A percentile compares a stretch with the other conserved stretches of the same genome.
phyloP scores from a whole-genome alignment of 2,329 filamentous ascomycete genomes.

The Metarhizium sp. region DNA sequence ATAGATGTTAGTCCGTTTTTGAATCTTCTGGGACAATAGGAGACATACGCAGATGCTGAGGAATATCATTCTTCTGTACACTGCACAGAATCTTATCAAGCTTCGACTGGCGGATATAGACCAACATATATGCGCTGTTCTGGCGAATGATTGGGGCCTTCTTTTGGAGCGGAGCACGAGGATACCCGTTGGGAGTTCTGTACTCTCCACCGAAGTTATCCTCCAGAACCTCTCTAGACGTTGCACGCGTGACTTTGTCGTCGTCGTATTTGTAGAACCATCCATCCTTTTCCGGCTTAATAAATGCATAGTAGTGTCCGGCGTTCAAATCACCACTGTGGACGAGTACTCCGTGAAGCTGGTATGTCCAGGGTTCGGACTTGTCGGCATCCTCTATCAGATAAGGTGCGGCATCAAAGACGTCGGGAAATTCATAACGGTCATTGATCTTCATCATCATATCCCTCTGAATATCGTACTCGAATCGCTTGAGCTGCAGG shows the following conservation, averaged over 20 bases:
- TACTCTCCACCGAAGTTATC: slow-evolving; percentile 96
- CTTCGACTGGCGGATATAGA: slow-evolving; percentile 84
- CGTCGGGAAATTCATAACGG: slow-evolving; percentile 79
- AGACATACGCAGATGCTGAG: slow-evolving; percentile 63
- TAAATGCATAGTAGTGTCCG: slow-evolving; percentile 94
- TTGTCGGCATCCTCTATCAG: slow-evolving; percentile 77
- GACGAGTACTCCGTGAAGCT: slow-evolving; percentile 88
- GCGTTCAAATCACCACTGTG: slow-evolving; percentile 96
- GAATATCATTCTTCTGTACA: slow-evolving; percentile 70
- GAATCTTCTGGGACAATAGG: background rate
- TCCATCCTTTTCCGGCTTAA: slow-evolving; percentile 88
- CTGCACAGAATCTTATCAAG: slow-evolving; percentile 74
- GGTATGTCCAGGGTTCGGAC: slow-evolving; percentile 84
- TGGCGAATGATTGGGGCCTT: slow-evolving; percentile 52
- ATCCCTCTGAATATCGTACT: slow-evolving; percentile 93
- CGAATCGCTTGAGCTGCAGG: slow-evolving; percentile 91
- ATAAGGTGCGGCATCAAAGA: slow-evolving; percentile 78
- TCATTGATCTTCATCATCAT: slow-evolving; percentile 99
- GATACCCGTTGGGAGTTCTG: slow-evolving; percentile 35
- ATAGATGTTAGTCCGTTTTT: slow-evolving; percentile 8
- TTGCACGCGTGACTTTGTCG: slow-evolving; percentile 91
- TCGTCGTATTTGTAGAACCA: slow-evolving; percentile 97
- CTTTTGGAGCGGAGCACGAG: slow-evolving; percentile 40
- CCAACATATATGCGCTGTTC: slow-evolving; percentile 96
- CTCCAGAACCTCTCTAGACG: slow-evolving; percentile 81